Evolutionary conservation across 2,329 filamentous ascomycete species (phyloP).

Genomic region (Xylaria sp.): DNA sequence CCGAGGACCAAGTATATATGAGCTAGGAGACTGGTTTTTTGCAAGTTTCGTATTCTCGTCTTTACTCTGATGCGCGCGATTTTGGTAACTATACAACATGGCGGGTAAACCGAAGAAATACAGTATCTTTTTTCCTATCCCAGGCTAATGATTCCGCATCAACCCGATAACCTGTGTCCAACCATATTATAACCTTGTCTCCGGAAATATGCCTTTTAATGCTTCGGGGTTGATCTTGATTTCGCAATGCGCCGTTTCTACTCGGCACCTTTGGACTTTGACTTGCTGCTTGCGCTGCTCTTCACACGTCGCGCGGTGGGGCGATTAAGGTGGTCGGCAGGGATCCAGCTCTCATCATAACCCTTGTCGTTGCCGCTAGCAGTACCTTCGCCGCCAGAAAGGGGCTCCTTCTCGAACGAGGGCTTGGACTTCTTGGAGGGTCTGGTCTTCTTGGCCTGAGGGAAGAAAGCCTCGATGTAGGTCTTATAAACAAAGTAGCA

Average conservation of each 20-base stretch:
- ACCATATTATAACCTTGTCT: slow-evolving; percentile 23
- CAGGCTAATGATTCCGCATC: slow-evolving; percentile 15
- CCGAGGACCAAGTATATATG: background rate
- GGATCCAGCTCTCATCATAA: slow-evolving; percentile 96
- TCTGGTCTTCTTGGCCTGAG: slow-evolving; percentile 78
- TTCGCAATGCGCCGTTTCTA: slow-evolving; percentile 39
- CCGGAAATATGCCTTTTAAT: slow-evolving; percentile 9
- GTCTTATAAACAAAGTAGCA: slow-evolving; percentile 98
- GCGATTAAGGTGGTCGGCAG: slow-evolving; percentile 86
- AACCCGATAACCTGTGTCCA: slow-evolving; percentile 24
- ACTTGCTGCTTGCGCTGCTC: slow-evolving; percentile 64
- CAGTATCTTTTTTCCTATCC: slow-evolving; percentile 24
- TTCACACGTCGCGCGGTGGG: slow-evolving; percentile 77
- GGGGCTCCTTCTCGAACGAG: slow-evolving; percentile 64
- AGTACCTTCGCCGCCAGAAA: slow-evolving; percentile 77
- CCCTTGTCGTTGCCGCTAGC: slow-evolving; percentile 75
- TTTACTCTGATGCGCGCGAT: slow-evolving; percentile 32
- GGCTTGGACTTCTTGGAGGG: slow-evolving; percentile 54
- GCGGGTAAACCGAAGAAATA: slow-evolving; percentile 15
- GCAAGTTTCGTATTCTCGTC: slow-evolving; percentile 12
- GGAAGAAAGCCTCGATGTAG: slow-evolving; percentile 96
- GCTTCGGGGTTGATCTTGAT: slow-evolving; percentile 8
- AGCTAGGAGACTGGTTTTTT: background rate
- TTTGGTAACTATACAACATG: slow-evolving; percentile 30
- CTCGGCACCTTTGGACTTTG: slow-evolving; percentile 52